Evolutionary conservation across 192 early-diverging fungal genomes (phyloP).

Genomic region (Backusella tuberculispora): DNA sequence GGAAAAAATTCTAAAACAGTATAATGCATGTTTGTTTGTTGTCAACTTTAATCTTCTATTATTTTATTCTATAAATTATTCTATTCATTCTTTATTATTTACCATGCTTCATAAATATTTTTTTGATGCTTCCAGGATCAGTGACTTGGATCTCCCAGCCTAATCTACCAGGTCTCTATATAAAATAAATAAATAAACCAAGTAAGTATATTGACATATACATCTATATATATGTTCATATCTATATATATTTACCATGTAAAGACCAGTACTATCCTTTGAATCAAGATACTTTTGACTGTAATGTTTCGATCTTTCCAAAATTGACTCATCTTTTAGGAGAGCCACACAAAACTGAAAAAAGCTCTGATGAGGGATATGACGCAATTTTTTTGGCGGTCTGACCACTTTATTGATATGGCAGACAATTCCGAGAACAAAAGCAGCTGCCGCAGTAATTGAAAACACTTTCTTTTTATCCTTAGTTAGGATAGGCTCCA

Average conservation of each 20-base stretch:
- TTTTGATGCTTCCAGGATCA: background rate
- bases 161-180: constrained; percentile 9
- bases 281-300: background rate
- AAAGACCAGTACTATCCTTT: background rate
- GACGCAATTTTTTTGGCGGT: background rate
- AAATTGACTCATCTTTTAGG: background rate
- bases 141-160: constrained; percentile 1
- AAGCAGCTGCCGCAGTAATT: background rate
- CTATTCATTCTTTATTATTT: background rate
- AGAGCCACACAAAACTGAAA: background rate
- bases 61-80: background rate
- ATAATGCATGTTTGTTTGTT: background rate
- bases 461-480: background rate
- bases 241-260: background rate
- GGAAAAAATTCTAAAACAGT: constrained; percentile 4
- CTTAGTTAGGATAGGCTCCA: background rate
- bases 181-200: background rate
- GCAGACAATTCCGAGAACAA: background rate
- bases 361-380: background rate
- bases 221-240: background rate
- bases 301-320: background rate
- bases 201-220: background rate
- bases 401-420: background rate
- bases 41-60: background rate
- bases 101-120: constrained; percentile 6